Percentiles rank a stretch among this genome's conserved stretches.
Conservation (phyloP, 1,139 yeast genomes). For the Taphrina wiesneri region DNA sequence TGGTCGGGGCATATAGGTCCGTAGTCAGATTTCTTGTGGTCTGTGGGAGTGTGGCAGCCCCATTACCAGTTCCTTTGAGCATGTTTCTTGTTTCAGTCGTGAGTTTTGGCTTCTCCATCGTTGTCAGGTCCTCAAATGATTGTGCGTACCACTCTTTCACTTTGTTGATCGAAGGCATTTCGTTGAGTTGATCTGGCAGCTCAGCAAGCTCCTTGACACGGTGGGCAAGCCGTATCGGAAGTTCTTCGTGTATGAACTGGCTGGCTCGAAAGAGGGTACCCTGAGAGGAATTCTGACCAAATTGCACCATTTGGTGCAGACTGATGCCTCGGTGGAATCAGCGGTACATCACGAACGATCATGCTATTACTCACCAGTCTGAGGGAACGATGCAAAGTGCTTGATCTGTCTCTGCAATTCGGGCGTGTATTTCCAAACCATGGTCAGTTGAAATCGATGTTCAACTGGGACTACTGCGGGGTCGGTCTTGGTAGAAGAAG, state of each 20-base stretch:
- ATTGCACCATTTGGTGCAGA: constrained; percentile 19
- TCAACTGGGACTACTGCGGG: background rate
- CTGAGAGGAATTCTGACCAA: constrained; percentile 29
- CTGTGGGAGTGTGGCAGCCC: constrained; percentile 35
- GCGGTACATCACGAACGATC: background rate
- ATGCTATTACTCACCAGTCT: constrained; percentile 54
- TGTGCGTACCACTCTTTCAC: constrained; percentile 92
- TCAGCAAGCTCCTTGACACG: constrained; percentile 81
- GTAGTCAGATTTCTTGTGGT: constrained; percentile 24
- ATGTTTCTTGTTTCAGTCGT: constrained; percentile 41
- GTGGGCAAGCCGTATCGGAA: constrained; percentile 83
- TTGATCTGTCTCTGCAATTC: constrained; percentile 44
- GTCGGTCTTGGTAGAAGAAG: background rate
- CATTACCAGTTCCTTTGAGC: constrained; percentile 38
- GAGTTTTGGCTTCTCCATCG: constrained; percentile 46
- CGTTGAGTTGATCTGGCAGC: constrained; percentile 71
- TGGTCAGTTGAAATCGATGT: background rate
- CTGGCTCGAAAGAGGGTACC: constrained; percentile 36
- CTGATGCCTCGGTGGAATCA: constrained; percentile 1
- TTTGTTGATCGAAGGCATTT: constrained; percentile 71
- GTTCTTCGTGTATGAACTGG: constrained; percentile 70
- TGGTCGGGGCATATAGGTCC: constrained; percentile 7
- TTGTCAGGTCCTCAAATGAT: constrained; percentile 77
- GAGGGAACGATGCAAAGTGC: constrained; percentile 70
- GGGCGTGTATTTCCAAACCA: constrained; percentile 32